Base-by-base conservation (phyloP, 495 filamentous ascomycete genomes). In the Sphaerosporella brunnea region DNA sequence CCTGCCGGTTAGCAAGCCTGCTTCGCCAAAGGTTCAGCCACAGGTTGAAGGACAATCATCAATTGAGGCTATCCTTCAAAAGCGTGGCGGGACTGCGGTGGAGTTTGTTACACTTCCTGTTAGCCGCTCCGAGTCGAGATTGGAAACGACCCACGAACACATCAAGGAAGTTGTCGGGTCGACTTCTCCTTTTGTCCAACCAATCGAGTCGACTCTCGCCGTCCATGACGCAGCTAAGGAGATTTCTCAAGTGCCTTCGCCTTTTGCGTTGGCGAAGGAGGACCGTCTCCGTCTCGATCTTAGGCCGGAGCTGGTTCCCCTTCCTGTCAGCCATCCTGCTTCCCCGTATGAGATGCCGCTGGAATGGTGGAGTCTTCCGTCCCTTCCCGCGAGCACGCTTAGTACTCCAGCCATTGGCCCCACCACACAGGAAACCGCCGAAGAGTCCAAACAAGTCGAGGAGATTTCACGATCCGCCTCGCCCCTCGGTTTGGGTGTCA, bases 361-460 rank as follows among this genome's bases (percentile, higher is more conserved):
- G 7, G 1, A 36, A 3, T 38, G 41, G 3, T 40, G 38, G 3
- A 36, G 51, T 43, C 20, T 43, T 11, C 40, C 40, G 18, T 20
- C 40, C 2, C 21, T 43, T 1, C 40, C 40, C 1, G 37, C n/a
- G 15, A 40, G 37, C 20, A 18, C 37, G 2, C 37, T 18, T 21
- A 20, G 37, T 40, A 15, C 37, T 10, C 37, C 37, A 40, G 37
- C n/a, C n/a, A n/a, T n/a, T n/a, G n/a, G n/a, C n/a, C n/a, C n/a
- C n/a, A n/a, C n/a, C n/a, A n/a, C n/a, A n/a, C n/a, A n/a, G n/a
- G n/a, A n/a, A n/a, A n/a, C n/a, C n/a, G n/a, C 18, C 11, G 36
- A 38, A 38, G 36, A 38, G 10, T 5, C 18, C 11, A 16, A 38
- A 16, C 5, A 38, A 7, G 36, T 38, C 11, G 36, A 38, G 36